Conservation (phyloP, 306 rosid species). For the Gynostemma pentaphyllum region DNA sequence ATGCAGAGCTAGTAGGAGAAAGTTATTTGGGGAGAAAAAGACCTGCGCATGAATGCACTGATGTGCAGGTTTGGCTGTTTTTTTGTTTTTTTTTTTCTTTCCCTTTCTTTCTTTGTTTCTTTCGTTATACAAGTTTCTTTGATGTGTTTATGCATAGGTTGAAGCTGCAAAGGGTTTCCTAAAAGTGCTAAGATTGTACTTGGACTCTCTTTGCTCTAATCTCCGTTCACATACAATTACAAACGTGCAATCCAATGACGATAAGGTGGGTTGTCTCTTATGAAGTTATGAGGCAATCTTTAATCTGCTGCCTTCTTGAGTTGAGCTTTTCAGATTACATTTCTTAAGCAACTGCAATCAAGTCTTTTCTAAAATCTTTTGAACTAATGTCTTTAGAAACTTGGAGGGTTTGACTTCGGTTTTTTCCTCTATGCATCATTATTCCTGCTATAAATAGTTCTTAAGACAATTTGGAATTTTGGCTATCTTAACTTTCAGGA, state of each 20-base stretch:
- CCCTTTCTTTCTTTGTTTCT: not conserved
- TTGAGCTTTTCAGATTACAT: not conserved
- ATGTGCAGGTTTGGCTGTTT: conserved; percentile 95
- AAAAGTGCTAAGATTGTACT: conserved; percentile 56
- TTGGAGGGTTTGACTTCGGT: not conserved
- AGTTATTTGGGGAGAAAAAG: conserved; percentile 88
- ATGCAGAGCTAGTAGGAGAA: conserved; percentile 86
- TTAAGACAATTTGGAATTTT: not conserved
- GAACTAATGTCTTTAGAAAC: not conserved
- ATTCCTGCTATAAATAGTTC: not conserved
- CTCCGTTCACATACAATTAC: conserved; percentile 96
- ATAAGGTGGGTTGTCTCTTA: conserved; percentile 52
- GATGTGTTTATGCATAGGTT: conserved; percentile 24
- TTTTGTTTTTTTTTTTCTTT: conserved; percentile 14
- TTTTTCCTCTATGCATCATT: not conserved
- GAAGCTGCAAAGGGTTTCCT: conserved; percentile 88
- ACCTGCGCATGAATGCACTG: conserved; percentile 76
- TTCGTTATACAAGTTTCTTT: not conserved
- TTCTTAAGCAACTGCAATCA: not conserved
- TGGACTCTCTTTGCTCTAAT: conserved; percentile 82
- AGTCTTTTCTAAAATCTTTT: not conserved
- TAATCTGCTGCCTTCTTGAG: not conserved
- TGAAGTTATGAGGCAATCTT: conserved; percentile 6
- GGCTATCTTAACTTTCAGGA: not conserved
- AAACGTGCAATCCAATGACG: conserved; percentile 91